A percentile compares a stretch with the other conserved stretches of the same genome.
These are phyloP conservation scores for Beverwykella pulmonaria DNA, from an alignment of 495 filamentous ascomycete species.

Conservation along the genomic window DNA sequence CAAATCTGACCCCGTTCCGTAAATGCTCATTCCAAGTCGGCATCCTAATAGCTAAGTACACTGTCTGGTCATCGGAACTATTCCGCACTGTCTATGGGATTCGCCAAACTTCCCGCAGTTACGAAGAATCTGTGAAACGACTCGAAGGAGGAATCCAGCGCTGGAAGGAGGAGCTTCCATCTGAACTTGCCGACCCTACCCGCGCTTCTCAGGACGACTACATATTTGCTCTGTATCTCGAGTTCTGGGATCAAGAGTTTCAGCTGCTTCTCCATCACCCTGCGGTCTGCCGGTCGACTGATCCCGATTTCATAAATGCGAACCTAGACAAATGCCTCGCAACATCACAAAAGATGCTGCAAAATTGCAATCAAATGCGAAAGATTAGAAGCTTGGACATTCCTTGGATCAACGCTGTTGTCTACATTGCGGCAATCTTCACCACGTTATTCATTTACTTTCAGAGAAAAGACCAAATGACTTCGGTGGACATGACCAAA, in stretches of 20 bases:
- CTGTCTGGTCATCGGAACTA: conserved; percentile 68
- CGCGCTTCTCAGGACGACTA: conserved; percentile 56
- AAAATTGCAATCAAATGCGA: conserved; percentile 59
- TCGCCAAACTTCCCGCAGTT: conserved; percentile 59
- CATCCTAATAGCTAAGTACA: conserved; percentile 61
- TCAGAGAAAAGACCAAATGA: conserved; percentile 64
- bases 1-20: conserved; percentile 51
- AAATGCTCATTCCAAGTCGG: conserved; percentile 68
- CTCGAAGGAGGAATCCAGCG: conserved; percentile 63
- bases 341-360: conserved; percentile 63
- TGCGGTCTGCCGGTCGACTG: conserved; percentile 64
- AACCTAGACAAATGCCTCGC: conserved; percentile 72
- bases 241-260: conserved; percentile 53
- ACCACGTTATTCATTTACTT: conserved; percentile 71
- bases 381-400: conserved; percentile 72
- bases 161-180: conserved; percentile 61
- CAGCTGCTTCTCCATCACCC: conserved; percentile 67
- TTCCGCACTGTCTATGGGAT: conserved; percentile 71
- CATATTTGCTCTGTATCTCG: conserved; percentile 53
- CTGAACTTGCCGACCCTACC: conserved; percentile 51
- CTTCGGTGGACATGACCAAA: conserved; percentile 54
- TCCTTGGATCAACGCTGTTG: conserved; percentile 73
- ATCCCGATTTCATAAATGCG: conserved; percentile 61
- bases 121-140: conserved; percentile 61
- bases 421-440: conserved; percentile 73